Conservation (phyloP, 2,329 filamentous ascomycete species). For the Aspergillus sp. region DNA sequence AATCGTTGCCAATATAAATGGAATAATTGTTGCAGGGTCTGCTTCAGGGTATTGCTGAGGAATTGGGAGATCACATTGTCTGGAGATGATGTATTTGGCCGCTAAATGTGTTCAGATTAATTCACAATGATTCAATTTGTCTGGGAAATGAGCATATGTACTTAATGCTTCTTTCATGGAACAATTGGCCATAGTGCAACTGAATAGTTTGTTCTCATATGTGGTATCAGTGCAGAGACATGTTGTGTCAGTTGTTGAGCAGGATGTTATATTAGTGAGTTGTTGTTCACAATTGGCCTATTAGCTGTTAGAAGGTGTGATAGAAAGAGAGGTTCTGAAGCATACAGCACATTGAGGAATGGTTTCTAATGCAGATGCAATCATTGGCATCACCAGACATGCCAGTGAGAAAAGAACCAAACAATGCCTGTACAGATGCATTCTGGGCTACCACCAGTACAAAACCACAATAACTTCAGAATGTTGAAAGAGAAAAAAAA, state of each 20-base stretch:
- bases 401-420: too few relatives aligned
- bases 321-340: background rate
- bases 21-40: conserved; percentile 1
- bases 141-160: background rate
- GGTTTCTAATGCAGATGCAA: too few relatives aligned
- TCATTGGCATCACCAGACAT: too few relatives aligned
- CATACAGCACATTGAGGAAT: conserved; percentile 1
- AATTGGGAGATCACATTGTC: conserved; percentile 2
- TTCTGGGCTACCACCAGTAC: too few relatives aligned
- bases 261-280: conserved; percentile 1
- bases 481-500: too few relatives aligned
- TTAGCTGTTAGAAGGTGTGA: background rate
- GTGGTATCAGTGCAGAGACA: background rate
- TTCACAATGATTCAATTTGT: background rate
- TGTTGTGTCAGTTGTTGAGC: background rate
- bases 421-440: too few relatives aligned
- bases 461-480: too few relatives aligned
- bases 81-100: conserved; percentile 1
- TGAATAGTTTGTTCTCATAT: background rate
- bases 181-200: background rate
- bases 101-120: background rate
- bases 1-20: conserved; percentile 2
- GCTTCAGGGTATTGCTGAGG: background rate
- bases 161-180: background rate
- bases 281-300: background rate